phyloP scores from a whole-genome alignment of 225 moss, liverwort and hornwort genomes.

The Physcomitrium patens region DNA sequence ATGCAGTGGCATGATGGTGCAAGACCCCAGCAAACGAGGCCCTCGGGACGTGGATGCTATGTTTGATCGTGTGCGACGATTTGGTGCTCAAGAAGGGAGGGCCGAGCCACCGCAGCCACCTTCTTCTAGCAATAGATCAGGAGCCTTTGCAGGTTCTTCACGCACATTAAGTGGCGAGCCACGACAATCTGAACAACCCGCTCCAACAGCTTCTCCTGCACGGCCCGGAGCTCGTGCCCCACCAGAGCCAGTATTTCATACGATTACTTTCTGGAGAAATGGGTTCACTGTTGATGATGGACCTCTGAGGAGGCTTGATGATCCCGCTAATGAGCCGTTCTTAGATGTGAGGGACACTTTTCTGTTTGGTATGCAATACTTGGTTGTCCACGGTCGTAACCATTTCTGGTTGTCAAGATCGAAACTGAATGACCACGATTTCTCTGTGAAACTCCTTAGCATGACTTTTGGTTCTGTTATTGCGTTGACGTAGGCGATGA shows the following conservation, averaged over 20 bases:
- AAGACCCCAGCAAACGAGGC: conserved; percentile 69
- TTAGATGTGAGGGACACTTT: conserved; percentile 51
- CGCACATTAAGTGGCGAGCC: conserved; percentile 76
- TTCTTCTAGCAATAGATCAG: conserved; percentile 43
- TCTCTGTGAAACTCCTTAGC: not conserved
- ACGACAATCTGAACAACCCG: conserved; percentile 39
- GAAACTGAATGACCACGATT: not conserved
- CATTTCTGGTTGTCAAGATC: not conserved
- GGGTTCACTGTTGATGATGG: conserved; percentile 87
- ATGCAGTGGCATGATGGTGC: conserved; percentile 93
- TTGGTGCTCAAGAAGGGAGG: conserved; percentile 74
- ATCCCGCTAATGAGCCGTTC: conserved; percentile 79
- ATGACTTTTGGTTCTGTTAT: not conserved
- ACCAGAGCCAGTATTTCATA: conserved; percentile 76
- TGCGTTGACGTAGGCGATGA: not conserved
- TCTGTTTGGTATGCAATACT: conserved; percentile 3
- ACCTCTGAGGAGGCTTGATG: conserved; percentile 75
- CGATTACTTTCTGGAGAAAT: conserved; percentile 91
- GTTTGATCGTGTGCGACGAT: conserved; percentile 80
- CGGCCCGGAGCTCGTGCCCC: conserved; percentile 34
- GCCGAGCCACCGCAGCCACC: conserved; percentile 58
- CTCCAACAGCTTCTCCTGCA: conserved; percentile 42
- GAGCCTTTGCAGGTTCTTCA: conserved; percentile 64
- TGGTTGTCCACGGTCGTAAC: not conserved
- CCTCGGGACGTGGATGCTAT: conserved; percentile 84